Conservation (phyloP, 306 rosid genomes). For the cucumber (Cucumis sativus) region Cucumber_9930_V3 NC_026659.2:26210001-26210500, state of each 20-base stretch:
- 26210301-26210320: background rate
- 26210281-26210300: background rate
- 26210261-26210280: constrained; percentile 20
- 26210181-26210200: constrained; percentile 81
- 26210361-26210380: constrained; percentile 16
- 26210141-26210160: constrained; percentile 86
- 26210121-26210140: constrained; percentile 44
- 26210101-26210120: background rate
- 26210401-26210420: constrained; percentile 92
- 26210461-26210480: constrained; percentile 52
- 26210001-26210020: background rate
- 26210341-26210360: background rate
- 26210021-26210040: background rate
- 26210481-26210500: constrained; percentile 61
- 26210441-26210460: constrained; percentile 82
- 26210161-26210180: constrained; percentile 60
- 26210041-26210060: background rate
- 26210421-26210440: constrained; percentile 79
- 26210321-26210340: background rate
- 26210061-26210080: background rate
- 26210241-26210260: constrained; percentile 64
- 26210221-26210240: constrained; percentile 33
- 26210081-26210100: background rate
- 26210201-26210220: constrained; percentile 50
- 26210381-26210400: constrained; percentile 73